Percentiles rank a stretch among this genome's conserved stretches.
These are phyloP conservation scores for Globisporangium abappressorium DNA, from an alignment of 352 stramenopile genomes.

Conservation along the genomic window DNA sequence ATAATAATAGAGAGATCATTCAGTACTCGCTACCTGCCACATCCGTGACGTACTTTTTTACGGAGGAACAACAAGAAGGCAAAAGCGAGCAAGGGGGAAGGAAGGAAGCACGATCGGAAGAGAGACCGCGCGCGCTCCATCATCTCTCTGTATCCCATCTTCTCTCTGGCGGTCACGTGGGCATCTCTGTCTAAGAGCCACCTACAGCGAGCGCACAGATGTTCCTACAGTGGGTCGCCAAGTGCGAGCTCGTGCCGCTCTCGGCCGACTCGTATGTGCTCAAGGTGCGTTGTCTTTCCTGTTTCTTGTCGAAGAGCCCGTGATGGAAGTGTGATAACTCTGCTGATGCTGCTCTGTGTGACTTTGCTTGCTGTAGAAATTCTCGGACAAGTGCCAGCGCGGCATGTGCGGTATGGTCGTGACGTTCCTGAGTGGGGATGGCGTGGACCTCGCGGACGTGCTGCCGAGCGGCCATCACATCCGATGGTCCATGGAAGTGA, in stretches of 20 bases:
- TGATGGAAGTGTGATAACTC: neutral
- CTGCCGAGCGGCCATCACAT: slow-evolving; percentile 76
- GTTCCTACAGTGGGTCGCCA: slow-evolving; percentile 87
- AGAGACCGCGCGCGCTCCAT: neutral
- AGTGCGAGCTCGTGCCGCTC: slow-evolving; percentile 80
- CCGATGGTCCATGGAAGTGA: slow-evolving; percentile 83
- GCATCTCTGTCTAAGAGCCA: neutral
- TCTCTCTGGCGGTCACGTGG: neutral
- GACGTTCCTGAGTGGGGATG: slow-evolving; percentile 54
- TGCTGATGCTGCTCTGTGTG: neutral
- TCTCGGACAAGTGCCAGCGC: slow-evolving; percentile 85
- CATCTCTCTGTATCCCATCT: neutral
- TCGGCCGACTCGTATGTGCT: slow-evolving; percentile 74
- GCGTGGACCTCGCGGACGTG: slow-evolving; percentile 43
- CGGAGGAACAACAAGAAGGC: neutral
- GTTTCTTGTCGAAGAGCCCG: too few species aligned
- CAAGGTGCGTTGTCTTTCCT: slow-evolving; percentile 36
- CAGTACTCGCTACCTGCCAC: neutral
- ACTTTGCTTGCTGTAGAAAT: slow-evolving; percentile 46
- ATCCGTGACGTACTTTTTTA: neutral
- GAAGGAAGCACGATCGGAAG: neutral
- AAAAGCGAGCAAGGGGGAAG: neutral
- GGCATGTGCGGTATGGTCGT: slow-evolving; percentile 84
- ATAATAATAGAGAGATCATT: neutral
- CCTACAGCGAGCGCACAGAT: slow-evolving; percentile 27